Evolutionary conservation across 257 asterid species (phyloP).

Genomic region (Jacaranda copaia): DNA sequence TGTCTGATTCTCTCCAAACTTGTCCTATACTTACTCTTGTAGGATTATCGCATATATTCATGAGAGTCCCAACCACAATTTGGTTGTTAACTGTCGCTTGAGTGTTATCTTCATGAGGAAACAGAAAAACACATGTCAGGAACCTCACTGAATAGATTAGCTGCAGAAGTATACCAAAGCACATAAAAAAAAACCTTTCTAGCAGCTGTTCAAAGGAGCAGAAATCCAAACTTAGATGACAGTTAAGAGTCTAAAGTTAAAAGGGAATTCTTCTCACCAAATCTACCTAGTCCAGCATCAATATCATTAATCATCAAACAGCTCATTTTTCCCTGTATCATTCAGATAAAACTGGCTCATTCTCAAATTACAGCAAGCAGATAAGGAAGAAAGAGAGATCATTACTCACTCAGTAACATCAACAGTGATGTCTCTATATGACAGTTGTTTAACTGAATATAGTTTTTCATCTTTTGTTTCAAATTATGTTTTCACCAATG

Average conservation of each 20-base stretch:
- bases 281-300: conserved; percentile 98
- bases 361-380: conserved; percentile 19
- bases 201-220: conserved; percentile 10
- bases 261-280: conserved; percentile 61
- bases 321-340: conserved; percentile 91
- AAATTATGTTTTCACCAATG: neutral
- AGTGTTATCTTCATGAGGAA: conserved; percentile 65
- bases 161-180: conserved; percentile 13
- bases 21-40: conserved; percentile 96
- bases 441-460: conserved; percentile 13
- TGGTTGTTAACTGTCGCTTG: conserved; percentile 97
- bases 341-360: conserved; percentile 29
- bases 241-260: neutral
- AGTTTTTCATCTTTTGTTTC: neutral
- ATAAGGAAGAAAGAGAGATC: neutral
- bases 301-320: conserved; percentile 95
- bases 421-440: neutral
- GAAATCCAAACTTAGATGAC: conserved; percentile 14
- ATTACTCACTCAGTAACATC: conserved; percentile 10
- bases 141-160: conserved; percentile 27
- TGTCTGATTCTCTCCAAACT: conserved; percentile 82
- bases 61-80: conserved; percentile 89
- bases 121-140: conserved; percentile 34
- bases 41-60: conserved; percentile 92
- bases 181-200: neutral